Evolutionary conservation across 139 green algal species (phyloP).

Genomic region (Chlamydomonas sp.): DNA sequence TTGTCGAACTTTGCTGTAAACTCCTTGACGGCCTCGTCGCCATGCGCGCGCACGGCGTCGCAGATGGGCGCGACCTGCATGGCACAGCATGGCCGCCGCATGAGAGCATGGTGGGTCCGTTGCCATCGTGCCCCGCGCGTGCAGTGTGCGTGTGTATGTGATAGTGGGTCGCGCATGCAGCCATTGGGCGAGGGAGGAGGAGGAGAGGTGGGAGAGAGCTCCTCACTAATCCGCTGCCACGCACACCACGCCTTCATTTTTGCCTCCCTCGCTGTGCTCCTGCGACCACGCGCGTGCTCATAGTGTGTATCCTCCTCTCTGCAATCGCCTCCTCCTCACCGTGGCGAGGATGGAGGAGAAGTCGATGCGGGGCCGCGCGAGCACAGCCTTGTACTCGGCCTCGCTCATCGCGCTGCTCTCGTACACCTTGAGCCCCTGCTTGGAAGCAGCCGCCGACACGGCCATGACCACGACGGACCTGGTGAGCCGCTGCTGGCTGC

Average conservation of each 20-base stretch:
- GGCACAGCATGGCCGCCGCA: neutral
- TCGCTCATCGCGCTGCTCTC: neutral
- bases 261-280: no score
- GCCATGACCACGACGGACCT: no score
- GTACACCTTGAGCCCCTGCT: neutral
- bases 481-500: no score
- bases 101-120: neutral
- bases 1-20: conserved; percentile 90
- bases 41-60: conserved; percentile 67
- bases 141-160: neutral
- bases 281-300: no score
- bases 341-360: conserved; percentile 80
- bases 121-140: neutral
- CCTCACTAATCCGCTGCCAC: no score
- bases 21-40: conserved; percentile 84
- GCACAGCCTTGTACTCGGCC: conserved; percentile 25
- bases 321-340: no score
- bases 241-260: no score
- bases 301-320: no score
- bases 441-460: neutral
- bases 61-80: conserved; percentile 83
- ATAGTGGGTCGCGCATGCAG: neutral
- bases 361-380: conserved; percentile 77
- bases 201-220: no score
- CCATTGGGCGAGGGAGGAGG: no score